Percentiles rank a stretch among this genome's conserved stretches.
These are phyloP conservation scores for Pichia paraexigua DNA, from an alignment of 805 yeast genomes.

Conservation along the genomic window DNA sequence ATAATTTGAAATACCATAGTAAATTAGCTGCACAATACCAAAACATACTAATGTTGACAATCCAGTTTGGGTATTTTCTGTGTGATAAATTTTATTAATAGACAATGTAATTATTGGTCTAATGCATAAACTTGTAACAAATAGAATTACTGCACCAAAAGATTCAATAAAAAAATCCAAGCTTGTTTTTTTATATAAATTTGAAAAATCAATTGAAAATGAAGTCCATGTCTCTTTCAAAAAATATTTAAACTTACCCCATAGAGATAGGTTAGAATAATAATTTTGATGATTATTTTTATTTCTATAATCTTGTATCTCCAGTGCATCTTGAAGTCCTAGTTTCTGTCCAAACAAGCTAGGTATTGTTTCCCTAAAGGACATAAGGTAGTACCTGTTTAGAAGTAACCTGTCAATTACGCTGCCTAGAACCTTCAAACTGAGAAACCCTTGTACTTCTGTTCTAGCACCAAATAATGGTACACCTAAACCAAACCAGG, in stretches of 20 bases:
- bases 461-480: not conserved
- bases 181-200: not conserved
- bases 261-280: not conserved
- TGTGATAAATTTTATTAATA: not conserved
- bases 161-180: not conserved
- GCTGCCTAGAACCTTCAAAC: not conserved
- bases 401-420: not conserved
- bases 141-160: not conserved
- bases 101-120: not conserved
- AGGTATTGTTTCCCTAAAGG: slow-evolving; percentile 3
- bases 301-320: slow-evolving; percentile 3
- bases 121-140: not conserved
- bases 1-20: not conserved
- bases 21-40: not conserved
- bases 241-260: not conserved
- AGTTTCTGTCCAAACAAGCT: slow-evolving; percentile 2
- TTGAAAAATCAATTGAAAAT: not conserved
- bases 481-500: not conserved
- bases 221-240: not conserved
- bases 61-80: not conserved
- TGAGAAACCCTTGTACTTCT: not conserved
- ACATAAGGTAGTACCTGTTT: slow-evolving; percentile 1
- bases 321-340: not conserved
- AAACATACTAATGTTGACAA: not conserved
- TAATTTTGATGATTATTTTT: not conserved